These are phyloP conservation scores for Rutidosis leptorrhynchoides DNA, from an alignment of 129 eudicot genomes.

Conservation along the genomic window DNA sequence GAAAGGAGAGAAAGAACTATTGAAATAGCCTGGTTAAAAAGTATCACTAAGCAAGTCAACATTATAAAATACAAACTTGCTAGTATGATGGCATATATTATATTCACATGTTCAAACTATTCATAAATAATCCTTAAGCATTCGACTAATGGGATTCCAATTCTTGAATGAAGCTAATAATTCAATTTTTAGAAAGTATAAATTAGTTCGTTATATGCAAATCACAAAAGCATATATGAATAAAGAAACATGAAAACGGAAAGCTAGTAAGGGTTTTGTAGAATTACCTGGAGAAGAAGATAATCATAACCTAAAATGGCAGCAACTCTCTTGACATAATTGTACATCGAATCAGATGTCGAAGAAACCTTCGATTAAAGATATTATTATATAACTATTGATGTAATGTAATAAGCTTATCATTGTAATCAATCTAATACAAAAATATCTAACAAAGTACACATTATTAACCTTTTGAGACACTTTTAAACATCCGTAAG, in stretches of 20 bases:
- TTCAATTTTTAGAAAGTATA: too few relatives aligned
- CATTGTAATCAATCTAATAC: background rate
- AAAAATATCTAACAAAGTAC: background rate
- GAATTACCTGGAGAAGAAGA: slow-evolving; percentile 65
- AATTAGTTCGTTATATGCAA: too few relatives aligned
- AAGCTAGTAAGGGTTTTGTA: background rate
- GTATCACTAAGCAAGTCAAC: too few relatives aligned
- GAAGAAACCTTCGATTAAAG: slow-evolving; percentile 54
- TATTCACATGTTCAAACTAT: too few relatives aligned
- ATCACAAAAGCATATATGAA: too few relatives aligned
- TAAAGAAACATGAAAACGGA: background rate
- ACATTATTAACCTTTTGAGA: slow-evolving; percentile 55
- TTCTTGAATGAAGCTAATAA: too few relatives aligned
- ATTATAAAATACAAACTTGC: background rate
- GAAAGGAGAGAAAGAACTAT: too few relatives aligned
- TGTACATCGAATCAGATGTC: slow-evolving; percentile 79
- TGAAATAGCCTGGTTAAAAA: too few relatives aligned
- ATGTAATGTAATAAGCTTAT: slow-evolving; percentile 2
- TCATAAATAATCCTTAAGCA: too few relatives aligned
- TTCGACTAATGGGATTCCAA: too few relatives aligned
- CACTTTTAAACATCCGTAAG: slow-evolving; percentile 73
- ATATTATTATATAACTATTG: background rate
- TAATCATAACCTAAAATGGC: slow-evolving; percentile 80
- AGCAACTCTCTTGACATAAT: slow-evolving; percentile 77
- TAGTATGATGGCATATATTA: background rate